A percentile compares a stretch with the other conserved stretches of the same genome.
Evolutionary conservation across 441 rosid species (phyloP).

Genomic region (Erodium chrysanthum): DNA sequence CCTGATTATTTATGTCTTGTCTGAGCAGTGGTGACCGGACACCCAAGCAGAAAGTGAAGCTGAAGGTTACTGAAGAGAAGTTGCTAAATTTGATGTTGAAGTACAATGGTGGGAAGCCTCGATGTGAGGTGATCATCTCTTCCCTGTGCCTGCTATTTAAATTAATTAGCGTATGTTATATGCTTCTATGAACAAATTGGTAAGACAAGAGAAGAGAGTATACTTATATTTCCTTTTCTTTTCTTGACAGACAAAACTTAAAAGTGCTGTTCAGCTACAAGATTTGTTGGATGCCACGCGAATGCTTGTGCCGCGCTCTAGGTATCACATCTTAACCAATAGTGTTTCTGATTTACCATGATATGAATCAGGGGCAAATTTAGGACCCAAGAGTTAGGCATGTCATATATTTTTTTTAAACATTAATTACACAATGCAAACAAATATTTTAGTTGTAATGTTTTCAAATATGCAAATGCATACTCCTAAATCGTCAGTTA

Average conservation of each 20-base stretch:
- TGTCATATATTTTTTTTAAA: not conserved
- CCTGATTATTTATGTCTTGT: constrained; percentile 20
- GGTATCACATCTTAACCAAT: constrained; percentile 35
- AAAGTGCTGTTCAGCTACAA: constrained; percentile 96
- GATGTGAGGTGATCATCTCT: constrained; percentile 65
- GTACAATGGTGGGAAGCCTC: constrained; percentile 95
- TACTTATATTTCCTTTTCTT: constrained; percentile 3
- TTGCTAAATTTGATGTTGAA: constrained; percentile 86
- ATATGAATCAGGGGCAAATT: not conserved
- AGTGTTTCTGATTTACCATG: constrained; percentile 7
- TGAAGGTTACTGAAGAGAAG: constrained; percentile 97
- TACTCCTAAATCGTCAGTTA: not conserved
- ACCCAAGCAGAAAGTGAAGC: constrained; percentile 98
- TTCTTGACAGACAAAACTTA: constrained; percentile 79
- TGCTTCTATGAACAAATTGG: not conserved
- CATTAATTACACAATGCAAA: not conserved
- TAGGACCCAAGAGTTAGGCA: not conserved
- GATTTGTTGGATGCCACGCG: constrained; percentile 98
- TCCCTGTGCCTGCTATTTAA: constrained; percentile 1
- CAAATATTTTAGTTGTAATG: not conserved
- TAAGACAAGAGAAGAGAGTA: too few species aligned
- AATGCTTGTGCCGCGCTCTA: constrained; percentile 85
- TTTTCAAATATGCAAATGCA: not conserved
- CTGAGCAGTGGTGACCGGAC: constrained; percentile 93
- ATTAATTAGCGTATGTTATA: constrained; percentile 1